These are phyloP conservation scores for Nigrospora oryzae DNA, from an alignment of 2,329 filamentous ascomycete genomes.

Conservation along the genomic window DNA sequence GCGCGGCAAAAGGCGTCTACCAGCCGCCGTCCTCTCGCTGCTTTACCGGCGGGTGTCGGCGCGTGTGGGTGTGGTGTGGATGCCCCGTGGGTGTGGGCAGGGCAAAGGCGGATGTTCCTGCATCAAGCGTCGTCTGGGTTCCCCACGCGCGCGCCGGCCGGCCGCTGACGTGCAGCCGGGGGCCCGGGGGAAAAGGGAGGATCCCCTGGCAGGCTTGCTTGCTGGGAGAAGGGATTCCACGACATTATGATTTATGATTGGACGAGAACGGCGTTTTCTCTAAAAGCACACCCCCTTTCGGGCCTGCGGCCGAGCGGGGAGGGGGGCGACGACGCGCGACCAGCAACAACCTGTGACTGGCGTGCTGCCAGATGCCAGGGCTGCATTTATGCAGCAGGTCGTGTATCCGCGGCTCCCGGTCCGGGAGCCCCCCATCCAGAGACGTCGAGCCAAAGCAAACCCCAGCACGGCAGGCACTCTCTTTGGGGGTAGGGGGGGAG, in stretches of 20 bases:
- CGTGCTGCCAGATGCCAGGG: slow-evolving; percentile 10
- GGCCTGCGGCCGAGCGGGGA: slow-evolving; percentile 14
- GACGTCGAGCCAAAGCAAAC: too few species aligned
- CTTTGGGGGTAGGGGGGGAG: background rate
- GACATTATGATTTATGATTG: slow-evolving; percentile 48
- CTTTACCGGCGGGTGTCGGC: slow-evolving; percentile 19
- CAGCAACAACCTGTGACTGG: slow-evolving; percentile 18
- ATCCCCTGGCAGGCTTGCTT: slow-evolving; percentile 9
- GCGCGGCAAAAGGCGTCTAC: slow-evolving; percentile 11
- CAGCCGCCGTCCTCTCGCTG: slow-evolving; percentile 31
- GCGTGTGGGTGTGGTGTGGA: background rate
- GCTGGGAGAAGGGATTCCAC: slow-evolving; percentile 25
- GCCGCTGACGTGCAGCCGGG: slow-evolving; percentile 14
- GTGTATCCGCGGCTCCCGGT: too few species aligned
- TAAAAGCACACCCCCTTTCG: slow-evolving; percentile 37
- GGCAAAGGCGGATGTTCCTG: slow-evolving; percentile 19
- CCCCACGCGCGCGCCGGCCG: slow-evolving; percentile 8
- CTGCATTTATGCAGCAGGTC: background rate
- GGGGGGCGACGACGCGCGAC: slow-evolving; percentile 10
- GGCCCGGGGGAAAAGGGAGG: slow-evolving; percentile 7
- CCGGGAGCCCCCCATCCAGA: too few species aligned
- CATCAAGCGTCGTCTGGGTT: slow-evolving; percentile 14
- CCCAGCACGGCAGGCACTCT: too few species aligned
- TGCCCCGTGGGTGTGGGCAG: slow-evolving; percentile 11
- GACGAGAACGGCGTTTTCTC: slow-evolving; percentile 24